Base-by-base conservation (phyloP, 202 grass and related monocot species). In the Panicum virgatum region DNA sequence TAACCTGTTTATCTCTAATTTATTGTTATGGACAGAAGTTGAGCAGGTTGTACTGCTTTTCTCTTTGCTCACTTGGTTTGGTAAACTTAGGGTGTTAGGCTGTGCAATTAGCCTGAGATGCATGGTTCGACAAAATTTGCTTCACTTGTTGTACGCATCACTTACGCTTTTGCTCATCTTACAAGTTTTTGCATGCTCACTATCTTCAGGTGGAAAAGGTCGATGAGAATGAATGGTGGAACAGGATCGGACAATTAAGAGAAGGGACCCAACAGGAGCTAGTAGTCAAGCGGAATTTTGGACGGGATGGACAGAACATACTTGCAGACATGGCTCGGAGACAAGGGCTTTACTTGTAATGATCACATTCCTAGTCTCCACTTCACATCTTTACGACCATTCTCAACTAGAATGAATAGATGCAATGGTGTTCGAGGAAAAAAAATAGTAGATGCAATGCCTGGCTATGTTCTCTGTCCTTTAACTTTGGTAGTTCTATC, bases 321-420 rank as follows among this genome's bases (percentile, higher is more conserved):
- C 86, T 98, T 59, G 88, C 90, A 80, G 60, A 91, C 76, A 98
- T 98, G 90, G 90, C 92, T 76, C 90, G 83, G 19, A 88, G 69
- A 78, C 86, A 93, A 59, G 92, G 92, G 66, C 73, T 98, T 65
- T 86, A 98, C 84, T 98, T 98, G 96, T 98, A 98, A 81, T 90
- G 51, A 66, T 82, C 39, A 4, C 46, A 61, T 73, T 9, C 61
- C 7, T 85, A 48, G 84, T 67, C 73, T 80, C 34, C 12, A 12
- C 26, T 39, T 69, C 76, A 71, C 63, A 67, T 67, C 9, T 45
- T 60, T 74, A 13, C 25, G 52, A 11, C 0, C 46, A 30, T 62
- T 12, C 25, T 82, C 62, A 48, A 46, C 26, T 80, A 44, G 15
- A 52, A 64, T 54, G 20, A 6, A 76, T 82, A 85, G 37, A 73